Evolutionary conservation across 164 flowering plant genomes (phyloP), one percentile per base, ranked within the genome.

Genomic region (Chimonanthus salicifolius): DNA sequence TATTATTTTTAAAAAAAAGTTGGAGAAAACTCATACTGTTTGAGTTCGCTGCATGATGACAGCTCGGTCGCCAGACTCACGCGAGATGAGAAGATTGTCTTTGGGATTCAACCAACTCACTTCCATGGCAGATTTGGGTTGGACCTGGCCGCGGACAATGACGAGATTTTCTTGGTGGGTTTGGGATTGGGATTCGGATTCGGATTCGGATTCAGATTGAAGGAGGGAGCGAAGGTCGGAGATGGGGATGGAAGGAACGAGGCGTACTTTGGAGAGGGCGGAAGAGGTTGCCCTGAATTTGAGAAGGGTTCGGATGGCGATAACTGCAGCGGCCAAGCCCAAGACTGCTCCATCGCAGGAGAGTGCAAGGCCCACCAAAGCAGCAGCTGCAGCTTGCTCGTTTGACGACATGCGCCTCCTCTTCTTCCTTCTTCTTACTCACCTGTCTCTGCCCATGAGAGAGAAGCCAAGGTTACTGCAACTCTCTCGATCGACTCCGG

Each of bases 311-410:
- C 87, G 88, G 6, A 85, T 79, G 46, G 97, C 90, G 9, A 83
- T 77, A 81, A 82, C 82, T 47, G 93, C 94, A 8, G 89, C 82
- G 80, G 85, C 88, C 43, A 83, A 18, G 10, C 98, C 98, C 18
- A 91, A 71, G 6, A 92, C 71, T 2, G 94, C 96, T 4, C 97
- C 97, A 79, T 94, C 98, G 49, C 85, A 88, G 62, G 91, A 85
- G 33, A 87, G 70, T 13, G 88, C 87, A n/a, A 93, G 47, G 6
- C 84, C 84, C 4, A 88, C 76, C 16, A 87, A 64, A 15, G 85
- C 68, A 7, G 88, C 82, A 3, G 82, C 83, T 7, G 83, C 69
- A 6, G 88, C 87, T 78, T 80, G 87, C 67, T 88, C 94, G 75
- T 70, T 67, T 0, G 80, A 64, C 5, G 91, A 83, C 91, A 88